Evolutionary conservation across 2,329 filamentous ascomycete genomes (phyloP).

Genomic region (Rutstroemia sp.): DNA sequence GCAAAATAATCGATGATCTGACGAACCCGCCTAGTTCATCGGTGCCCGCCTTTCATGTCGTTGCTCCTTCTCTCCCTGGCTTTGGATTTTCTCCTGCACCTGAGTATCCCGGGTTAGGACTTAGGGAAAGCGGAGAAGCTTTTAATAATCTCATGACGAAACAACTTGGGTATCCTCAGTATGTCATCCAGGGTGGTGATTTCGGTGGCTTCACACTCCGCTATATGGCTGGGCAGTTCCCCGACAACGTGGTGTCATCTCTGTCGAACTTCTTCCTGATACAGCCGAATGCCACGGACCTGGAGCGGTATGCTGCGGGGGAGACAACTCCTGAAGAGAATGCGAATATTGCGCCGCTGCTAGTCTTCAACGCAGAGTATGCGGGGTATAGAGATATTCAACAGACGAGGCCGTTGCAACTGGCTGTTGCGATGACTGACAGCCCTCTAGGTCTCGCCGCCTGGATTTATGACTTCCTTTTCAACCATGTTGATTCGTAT

Average conservation of each 20-base stretch:
- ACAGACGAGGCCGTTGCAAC: not conserved
- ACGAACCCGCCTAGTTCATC: conserved; percentile 19
- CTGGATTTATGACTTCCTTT: conserved; percentile 24
- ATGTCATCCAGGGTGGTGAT: conserved; percentile 22
- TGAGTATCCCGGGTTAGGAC: conserved; percentile 34
- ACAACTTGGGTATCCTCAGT: conserved; percentile 29
- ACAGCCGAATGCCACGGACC: conserved; percentile 8
- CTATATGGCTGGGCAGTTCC: not conserved
- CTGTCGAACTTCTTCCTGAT: conserved; percentile 11
- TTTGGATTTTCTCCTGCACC: conserved; percentile 39
- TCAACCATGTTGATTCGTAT: not conserved
- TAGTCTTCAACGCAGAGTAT: not conserved
- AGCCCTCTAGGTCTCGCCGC: conserved; percentile 28
- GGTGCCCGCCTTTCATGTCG: conserved; percentile 36
- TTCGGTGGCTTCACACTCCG: conserved; percentile 14
- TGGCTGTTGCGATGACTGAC: conserved; percentile 25
- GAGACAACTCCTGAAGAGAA: conserved; percentile 5
- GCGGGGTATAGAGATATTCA: conserved; percentile 6
- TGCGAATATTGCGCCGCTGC: not conserved
- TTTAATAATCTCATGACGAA: conserved; percentile 35
- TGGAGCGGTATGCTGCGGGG: not conserved
- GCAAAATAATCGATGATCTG: conserved; percentile 28
- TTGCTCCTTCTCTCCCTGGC: conserved; percentile 43
- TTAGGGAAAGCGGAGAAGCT: conserved; percentile 25
- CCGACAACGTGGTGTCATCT: not conserved